These are phyloP conservation scores for Canna indica DNA, from an alignment of 176 grass and related monocot genomes.

Conservation along the genomic window DNA sequence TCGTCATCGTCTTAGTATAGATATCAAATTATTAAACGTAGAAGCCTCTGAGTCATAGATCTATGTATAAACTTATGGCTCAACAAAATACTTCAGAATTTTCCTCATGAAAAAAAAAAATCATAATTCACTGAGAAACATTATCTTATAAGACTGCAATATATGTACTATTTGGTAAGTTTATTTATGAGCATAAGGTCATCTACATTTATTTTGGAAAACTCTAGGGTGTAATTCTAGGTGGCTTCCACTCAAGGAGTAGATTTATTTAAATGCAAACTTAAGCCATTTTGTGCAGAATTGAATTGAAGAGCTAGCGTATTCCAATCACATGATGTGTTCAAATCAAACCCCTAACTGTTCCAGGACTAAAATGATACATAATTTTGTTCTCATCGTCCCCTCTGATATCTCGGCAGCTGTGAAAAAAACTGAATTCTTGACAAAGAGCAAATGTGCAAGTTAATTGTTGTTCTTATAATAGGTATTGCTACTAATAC, in stretches of 20 bases:
- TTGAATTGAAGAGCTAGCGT: background rate
- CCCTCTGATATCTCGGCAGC: background rate
- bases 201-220: background rate
- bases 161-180: background rate
- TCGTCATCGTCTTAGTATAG: too few relatives aligned
- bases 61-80: background rate
- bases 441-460: background rate
- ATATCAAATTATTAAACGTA: too few relatives aligned
- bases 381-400: background rate
- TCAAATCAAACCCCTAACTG: too few relatives aligned
- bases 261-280: background rate
- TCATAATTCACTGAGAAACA: background rate
- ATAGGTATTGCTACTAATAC: too few relatives aligned
- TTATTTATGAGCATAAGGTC: background rate
- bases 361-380: background rate
- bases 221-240: too few relatives aligned
- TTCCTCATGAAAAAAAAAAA: background rate
- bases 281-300: background rate
- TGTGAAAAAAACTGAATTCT: background rate
- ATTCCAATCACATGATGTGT: background rate
- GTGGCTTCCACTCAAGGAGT: too few relatives aligned
- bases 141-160: background rate
- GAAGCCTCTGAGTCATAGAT: background rate
- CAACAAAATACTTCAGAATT: background rate
- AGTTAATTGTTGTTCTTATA: background rate